Evolutionary conservation across 2,329 filamentous ascomycete genomes (phyloP), one percentile per base, ranked within the genome.

Genomic region (Taxawa tesnikishii): DNA sequence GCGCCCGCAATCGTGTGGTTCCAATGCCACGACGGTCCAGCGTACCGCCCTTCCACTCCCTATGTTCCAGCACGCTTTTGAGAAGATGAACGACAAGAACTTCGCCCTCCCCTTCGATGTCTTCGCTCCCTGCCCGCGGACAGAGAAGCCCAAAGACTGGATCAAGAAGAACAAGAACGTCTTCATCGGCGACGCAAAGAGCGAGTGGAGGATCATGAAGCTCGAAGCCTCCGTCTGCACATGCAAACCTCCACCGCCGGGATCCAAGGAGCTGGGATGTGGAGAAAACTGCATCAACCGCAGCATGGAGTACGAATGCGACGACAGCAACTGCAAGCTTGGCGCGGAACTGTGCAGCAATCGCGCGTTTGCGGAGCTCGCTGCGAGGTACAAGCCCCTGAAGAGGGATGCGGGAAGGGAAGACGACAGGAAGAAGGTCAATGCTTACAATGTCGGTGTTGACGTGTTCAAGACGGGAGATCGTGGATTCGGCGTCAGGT

Each of bases 241-340:
- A 36, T 93, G 85, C 59, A 75, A 63, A 26, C 65, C 71, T 14
- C 46, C 50, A 12, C 33, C 32, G 4, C 37, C 42, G n/a, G 38
- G 44, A n/a, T 32, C 34, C 5, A 45, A 48, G 5, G 81, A 87
- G 32, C 75, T 79, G 33, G 85, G 84, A 21, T 96, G 90, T 48
- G 82, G 76, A 41, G 84, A 94, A 41, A 71, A 81, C 46, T 98
- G 90, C 58, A 82, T 94, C 51, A 98, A 98, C 55, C 71, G 85
- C 40, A 85, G 85, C 55, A 96, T 96, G 85, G 76, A 93, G 34
- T 96, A 94, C 55, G 90, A 98, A 60, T 98, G 90, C 53, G 84
- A 96, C 54, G 72, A 79, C 28, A 78, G 70, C 36, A 98, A 94
- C 54, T 98, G 90, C 63, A 81, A 77, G 37, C 63, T 88, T 11